Conservation (phyloP, 805 yeast species). For the Pachysolen tannophilus region DNA sequence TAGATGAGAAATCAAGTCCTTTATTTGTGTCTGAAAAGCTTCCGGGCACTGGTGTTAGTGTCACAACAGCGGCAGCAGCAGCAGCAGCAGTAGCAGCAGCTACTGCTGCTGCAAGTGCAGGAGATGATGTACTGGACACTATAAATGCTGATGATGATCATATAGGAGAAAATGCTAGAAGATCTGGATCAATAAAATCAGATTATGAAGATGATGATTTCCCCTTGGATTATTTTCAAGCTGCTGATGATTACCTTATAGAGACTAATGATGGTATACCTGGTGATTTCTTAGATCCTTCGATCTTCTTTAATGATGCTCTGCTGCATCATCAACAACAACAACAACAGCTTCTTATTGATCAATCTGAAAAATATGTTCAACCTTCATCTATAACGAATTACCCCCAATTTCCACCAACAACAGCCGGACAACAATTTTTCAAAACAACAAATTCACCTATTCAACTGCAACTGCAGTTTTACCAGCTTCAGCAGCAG, state of each 20-base stretch:
- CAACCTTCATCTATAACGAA: too few species aligned
- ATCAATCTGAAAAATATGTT: constrained; percentile 9
- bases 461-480: not conserved
- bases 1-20: too few species aligned
- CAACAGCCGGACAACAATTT: constrained; percentile 41
- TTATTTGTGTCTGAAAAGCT: too few species aligned
- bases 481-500: not conserved
- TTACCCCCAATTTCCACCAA: constrained; percentile 24
- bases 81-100: constrained; percentile 8
- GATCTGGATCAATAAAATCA: constrained; percentile 14
- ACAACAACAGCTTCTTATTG: constrained; percentile 7
- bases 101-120: constrained; percentile 1
- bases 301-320: constrained; percentile 19
- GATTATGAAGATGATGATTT: constrained; percentile 63
- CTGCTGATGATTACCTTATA: constrained; percentile 27
- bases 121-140: constrained; percentile 9
- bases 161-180: not conserved
- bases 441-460: constrained; percentile 30
- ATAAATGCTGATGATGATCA: constrained; percentile 4
- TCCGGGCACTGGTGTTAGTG: not conserved
- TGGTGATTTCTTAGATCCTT: constrained; percentile 16
- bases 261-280: constrained; percentile 8
- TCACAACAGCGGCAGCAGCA: constrained; percentile 6
- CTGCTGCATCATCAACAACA: not conserved
- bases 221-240: constrained; percentile 61